Conservation (phyloP, 495 filamentous ascomycete species). For the Talaromyces nanjingensis region DNA sequence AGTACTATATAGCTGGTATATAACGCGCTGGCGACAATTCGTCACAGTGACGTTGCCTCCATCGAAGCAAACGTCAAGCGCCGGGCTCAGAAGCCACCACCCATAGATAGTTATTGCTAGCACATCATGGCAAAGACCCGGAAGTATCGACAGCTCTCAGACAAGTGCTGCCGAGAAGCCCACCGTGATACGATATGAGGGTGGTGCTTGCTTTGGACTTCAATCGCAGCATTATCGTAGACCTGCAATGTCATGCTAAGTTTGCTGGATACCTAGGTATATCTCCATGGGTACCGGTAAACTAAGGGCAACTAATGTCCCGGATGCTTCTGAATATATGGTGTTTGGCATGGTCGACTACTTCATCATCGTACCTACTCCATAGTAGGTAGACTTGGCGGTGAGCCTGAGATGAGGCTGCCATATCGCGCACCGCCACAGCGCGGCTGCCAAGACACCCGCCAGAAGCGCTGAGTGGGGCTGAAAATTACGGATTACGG, state of each 20-base stretch:
- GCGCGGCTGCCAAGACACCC: not conserved
- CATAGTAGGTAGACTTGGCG: too few relatives aligned
- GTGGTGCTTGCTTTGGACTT: too few relatives aligned
- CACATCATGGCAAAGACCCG: not conserved
- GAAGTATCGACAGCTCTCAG: not conserved
- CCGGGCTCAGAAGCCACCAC: not conserved
- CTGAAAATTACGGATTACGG: not conserved
- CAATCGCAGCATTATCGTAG: too few relatives aligned
- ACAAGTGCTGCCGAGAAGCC: too few relatives aligned
- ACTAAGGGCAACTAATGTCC: too few relatives aligned
- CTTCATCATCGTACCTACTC: too few relatives aligned
- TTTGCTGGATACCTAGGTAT: too few relatives aligned
- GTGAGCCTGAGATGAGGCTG: not conserved
- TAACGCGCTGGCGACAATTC: not conserved
- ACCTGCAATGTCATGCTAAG: too few relatives aligned
- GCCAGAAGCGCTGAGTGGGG: not conserved
- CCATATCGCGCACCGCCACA: not conserved
- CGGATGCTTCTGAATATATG: too few relatives aligned
- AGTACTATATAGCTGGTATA: not conserved
- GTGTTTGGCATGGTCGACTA: too few relatives aligned
- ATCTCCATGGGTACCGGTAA: too few relatives aligned
- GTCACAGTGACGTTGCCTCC: conserved; percentile 6
- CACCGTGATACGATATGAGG: too few relatives aligned
- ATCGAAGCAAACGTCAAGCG: not conserved
- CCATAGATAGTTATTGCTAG: not conserved